Evolutionary conservation across 108 stramenopile genomes (phyloP).

Genomic region (Tribonema minus): DNA sequence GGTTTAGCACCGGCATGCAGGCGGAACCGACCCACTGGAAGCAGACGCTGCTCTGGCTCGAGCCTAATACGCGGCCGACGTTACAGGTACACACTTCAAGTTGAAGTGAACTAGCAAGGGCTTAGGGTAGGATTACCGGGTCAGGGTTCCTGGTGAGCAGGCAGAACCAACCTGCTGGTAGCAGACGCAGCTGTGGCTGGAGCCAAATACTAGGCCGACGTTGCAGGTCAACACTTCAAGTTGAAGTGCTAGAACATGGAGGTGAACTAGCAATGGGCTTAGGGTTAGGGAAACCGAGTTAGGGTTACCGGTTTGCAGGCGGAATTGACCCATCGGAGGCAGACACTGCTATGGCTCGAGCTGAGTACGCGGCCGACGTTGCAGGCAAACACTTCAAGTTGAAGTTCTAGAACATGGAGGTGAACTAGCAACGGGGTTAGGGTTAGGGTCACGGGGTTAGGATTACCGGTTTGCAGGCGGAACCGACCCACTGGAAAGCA

Average conservation of each 20-base stretch:
- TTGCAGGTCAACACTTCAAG: background rate
- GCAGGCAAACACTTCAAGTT: background rate
- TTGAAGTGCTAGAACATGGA: background rate
- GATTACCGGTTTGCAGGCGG: background rate
- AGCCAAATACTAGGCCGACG: background rate
- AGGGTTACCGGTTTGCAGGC: constrained; percentile 26
- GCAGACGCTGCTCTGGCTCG: constrained; percentile 49
- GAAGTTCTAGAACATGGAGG: background rate
- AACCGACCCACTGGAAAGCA: background rate
- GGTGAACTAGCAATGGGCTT: too few relatives aligned
- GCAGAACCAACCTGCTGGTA: background rate
- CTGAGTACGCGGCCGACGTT: constrained; percentile 19
- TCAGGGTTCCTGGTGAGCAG: background rate
- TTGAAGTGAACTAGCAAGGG: background rate
- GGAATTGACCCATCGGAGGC: constrained; percentile 43
- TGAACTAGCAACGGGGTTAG: too few relatives aligned
- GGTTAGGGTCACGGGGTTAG: background rate
- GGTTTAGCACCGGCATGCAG: constrained; percentile 33
- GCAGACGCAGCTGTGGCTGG: background rate
- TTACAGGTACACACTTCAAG: background rate
- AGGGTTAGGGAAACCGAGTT: too few relatives aligned
- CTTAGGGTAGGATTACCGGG: background rate
- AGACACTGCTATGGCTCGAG: constrained; percentile 48
- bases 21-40: constrained; percentile 44
- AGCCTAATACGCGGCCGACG: constrained; percentile 16